Evolutionary conservation across 768 basidiomycete species (phyloP).

Genomic region (Kwoniella newhampshirensis): DNA sequence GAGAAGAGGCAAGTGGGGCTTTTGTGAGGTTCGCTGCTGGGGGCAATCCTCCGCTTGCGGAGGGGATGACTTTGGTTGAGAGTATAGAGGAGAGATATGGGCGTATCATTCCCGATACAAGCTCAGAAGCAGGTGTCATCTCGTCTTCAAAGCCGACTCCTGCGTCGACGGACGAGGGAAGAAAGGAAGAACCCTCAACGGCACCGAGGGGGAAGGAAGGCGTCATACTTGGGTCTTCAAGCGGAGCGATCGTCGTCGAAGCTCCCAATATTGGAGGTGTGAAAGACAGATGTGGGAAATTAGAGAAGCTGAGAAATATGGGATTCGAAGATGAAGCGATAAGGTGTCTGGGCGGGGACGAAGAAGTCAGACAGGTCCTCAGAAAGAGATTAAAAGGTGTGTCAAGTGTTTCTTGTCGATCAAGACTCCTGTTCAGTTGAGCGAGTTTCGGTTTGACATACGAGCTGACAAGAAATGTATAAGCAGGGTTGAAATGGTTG

Average conservation of each 20-base stretch:
- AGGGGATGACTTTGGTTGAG: constrained; percentile 63
- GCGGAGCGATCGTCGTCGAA: constrained; percentile 78
- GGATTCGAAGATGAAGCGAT: constrained; percentile 74
- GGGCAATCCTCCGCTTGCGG: constrained; percentile 12
- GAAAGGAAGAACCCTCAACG: neutral
- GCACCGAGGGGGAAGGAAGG: constrained; percentile 40
- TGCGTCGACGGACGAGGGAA: neutral
- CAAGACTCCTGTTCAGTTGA: constrained; percentile 8
- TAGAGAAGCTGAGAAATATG: constrained; percentile 70
- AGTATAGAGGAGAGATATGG: constrained; percentile 74
- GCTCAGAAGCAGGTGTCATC: no score
- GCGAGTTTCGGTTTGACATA: no score
- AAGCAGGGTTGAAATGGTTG: constrained; percentile 69
- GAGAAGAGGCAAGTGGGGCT: constrained; percentile 36
- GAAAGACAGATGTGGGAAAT: constrained; percentile 65
- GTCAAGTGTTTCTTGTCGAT: neutral
- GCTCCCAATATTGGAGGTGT: constrained; percentile 80
- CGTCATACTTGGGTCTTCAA: constrained; percentile 78
- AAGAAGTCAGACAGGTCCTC: constrained; percentile 17
- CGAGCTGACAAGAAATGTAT: constrained; percentile 9
- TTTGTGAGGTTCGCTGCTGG: constrained; percentile 39
- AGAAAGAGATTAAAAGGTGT: constrained; percentile 21
- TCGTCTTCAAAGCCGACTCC: no score
- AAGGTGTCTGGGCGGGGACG: constrained; percentile 53
- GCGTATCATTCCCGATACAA: no score